Percentiles rank a stretch among this genome's conserved stretches.
Conservation (phyloP, 2,329 filamentous ascomycete genomes). For the Penicillium sp. region DNA sequence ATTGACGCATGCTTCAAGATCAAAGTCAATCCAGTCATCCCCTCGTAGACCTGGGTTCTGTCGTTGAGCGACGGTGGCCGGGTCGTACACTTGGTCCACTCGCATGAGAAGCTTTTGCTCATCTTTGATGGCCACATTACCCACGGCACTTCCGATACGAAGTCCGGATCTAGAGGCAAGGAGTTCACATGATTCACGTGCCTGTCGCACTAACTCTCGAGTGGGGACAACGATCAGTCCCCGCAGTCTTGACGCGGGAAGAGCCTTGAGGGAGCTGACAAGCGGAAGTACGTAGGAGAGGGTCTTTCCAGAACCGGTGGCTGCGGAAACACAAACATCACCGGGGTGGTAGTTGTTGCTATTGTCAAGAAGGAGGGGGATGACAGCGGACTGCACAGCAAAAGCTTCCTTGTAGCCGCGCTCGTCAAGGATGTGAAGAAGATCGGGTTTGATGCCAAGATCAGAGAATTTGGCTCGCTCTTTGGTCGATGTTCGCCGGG, state of each 20-base stretch:
- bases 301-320: slow-evolving; percentile 95
- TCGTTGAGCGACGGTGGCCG: slow-evolving; percentile 53
- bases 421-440: slow-evolving; percentile 61
- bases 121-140: slow-evolving; percentile 69
- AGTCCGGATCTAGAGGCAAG: slow-evolving; percentile 70
- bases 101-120: slow-evolving; percentile 64
- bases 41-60: slow-evolving; percentile 44
- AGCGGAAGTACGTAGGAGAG: slow-evolving; percentile 87
- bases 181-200: slow-evolving; percentile 71
- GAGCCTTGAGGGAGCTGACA: slow-evolving; percentile 68
- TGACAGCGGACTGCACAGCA: slow-evolving; percentile 73
- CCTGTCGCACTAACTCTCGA: slow-evolving; percentile 84
- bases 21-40: slow-evolving; percentile 49
- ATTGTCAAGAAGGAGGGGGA: slow-evolving; percentile 74
- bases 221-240: slow-evolving; percentile 88
- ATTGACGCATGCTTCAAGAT: slow-evolving; percentile 46
- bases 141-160: slow-evolving; percentile 77
- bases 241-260: slow-evolving; percentile 64
- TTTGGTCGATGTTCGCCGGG: slow-evolving; percentile 65
- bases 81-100: slow-evolving; percentile 67
- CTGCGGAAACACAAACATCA: slow-evolving; percentile 85
- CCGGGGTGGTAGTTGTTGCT: slow-evolving; percentile 61
- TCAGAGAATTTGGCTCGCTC: slow-evolving; percentile 61
- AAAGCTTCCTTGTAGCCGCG: slow-evolving; percentile 70
- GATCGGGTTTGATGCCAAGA: slow-evolving; percentile 61